These are phyloP conservation scores for Aureococcus anophagefferens DNA, from an alignment of 108 stramenopile species.

Conservation along the genomic window DNA sequence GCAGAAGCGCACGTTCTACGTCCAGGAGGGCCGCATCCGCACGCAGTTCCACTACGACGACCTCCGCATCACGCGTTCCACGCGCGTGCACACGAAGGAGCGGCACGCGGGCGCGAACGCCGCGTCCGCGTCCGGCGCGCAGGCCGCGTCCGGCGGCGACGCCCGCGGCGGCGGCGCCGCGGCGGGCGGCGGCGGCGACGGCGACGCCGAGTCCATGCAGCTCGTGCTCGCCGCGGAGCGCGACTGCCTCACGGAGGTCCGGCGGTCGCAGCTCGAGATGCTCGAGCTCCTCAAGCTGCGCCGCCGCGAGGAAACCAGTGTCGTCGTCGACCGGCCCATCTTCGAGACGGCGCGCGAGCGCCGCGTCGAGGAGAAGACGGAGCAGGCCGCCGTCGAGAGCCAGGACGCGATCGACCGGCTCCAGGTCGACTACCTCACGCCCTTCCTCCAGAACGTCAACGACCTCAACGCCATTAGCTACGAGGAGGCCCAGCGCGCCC, in stretches of 20 bases:
- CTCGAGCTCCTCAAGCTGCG: slow-evolving; percentile 29
- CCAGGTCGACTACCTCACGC: slow-evolving; percentile 59
- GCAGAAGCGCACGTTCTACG: slow-evolving; percentile 36
- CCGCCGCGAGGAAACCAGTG: slow-evolving; percentile 28
- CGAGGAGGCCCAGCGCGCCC: slow-evolving; percentile 37
- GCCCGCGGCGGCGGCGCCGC: background rate
- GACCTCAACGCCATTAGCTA: slow-evolving; percentile 9
- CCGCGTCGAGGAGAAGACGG: slow-evolving; percentile 25
- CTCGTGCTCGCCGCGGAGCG: slow-evolving; percentile 35
- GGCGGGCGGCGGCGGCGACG: slow-evolving; percentile 4
- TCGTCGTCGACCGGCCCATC: slow-evolving; percentile 12
- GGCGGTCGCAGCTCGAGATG: slow-evolving; percentile 43
- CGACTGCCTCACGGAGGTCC: slow-evolving; percentile 33
- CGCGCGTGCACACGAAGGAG: slow-evolving; percentile 11
- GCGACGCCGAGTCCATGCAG: slow-evolving; percentile 15
- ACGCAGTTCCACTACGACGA: slow-evolving; percentile 37
- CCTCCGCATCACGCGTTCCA: slow-evolving; percentile 16
- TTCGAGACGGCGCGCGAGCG: slow-evolving; percentile 37
- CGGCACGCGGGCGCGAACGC: background rate
- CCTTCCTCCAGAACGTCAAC: slow-evolving; percentile 44
- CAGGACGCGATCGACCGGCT: background rate
- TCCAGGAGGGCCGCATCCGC: slow-evolving; percentile 35
- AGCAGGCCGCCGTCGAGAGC: slow-evolving; percentile 10
- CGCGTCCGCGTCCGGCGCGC: slow-evolving; percentile 8
- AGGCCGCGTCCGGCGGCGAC: background rate